Base-by-base conservation (phyloP, 2,329 filamentous ascomycete species). In the Nemania bipapillata region DNA sequence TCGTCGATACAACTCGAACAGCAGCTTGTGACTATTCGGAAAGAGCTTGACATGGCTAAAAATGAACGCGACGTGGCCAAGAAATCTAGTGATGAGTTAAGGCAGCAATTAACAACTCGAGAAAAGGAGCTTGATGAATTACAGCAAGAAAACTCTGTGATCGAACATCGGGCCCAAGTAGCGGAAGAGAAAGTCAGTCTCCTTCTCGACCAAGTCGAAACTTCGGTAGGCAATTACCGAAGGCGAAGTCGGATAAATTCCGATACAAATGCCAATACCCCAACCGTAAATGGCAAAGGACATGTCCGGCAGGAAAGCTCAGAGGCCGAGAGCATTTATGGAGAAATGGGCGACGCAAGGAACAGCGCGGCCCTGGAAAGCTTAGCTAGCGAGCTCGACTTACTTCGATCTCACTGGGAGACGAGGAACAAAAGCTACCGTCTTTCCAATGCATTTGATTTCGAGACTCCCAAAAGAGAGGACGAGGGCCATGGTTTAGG, bases 381-480 rank as follows among this genome's bases (percentile, higher is more conserved):
- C 72, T 87, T 99, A 26, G 95, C 96, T 11, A 93, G 89, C 71
- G 96, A 99, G 82, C 89, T 99, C 7, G 96, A 99, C 79, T 92
- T 92, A 12, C 85, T 99, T 55, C 89, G 95, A 60, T 92, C 86
- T 60, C 94, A 97, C 76, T 99, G 96, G 96, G 94, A 98, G 82
- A 93, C 91, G 45, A 97, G 94, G 12, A 97, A 95, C 82, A 96
- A 96, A 81, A 96, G 93, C 76, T 97, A 98, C 80, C 91, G 96
- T 26, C 83, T 97, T 52, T 97, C 93, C 80, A 94, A 91, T 76
- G 90, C 92, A 59, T 96, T 97, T 75, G 94, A 97, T 78, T 94
- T 96, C 74, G 94, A 97, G 24, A 69, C 74, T 6, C 71, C 68
- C 2, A 84, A 83, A 72, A 83, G 82, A 58, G 80, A 83, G 22